These are phyloP conservation scores for Candida xiaguanensis DNA, from an alignment of 805 yeast species.

Conservation along the genomic window DNA sequence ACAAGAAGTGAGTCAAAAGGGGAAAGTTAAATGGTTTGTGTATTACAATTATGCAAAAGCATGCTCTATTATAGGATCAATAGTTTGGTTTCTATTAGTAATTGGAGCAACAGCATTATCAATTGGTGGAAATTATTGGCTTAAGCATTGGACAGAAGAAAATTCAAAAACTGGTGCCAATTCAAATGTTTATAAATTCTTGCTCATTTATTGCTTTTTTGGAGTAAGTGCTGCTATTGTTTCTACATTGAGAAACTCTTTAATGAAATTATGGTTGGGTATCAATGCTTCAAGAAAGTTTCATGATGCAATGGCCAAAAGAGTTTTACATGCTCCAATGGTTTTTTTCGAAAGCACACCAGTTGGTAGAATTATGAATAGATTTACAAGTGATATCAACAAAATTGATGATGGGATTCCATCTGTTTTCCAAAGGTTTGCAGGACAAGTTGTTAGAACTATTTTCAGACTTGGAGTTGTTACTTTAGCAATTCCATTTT, in stretches of 20 bases:
- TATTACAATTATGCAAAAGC: conserved; percentile 57
- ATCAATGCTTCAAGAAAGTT: conserved; percentile 52
- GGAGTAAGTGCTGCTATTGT: conserved; percentile 52
- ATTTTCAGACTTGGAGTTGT: conserved; percentile 50
- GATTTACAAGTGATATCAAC: conserved; percentile 62
- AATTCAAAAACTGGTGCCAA: conserved; percentile 42
- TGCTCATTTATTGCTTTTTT: conserved; percentile 51
- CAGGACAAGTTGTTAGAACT: conserved; percentile 42
- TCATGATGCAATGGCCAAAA: conserved; percentile 53
- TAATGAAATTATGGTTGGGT: conserved; percentile 51
- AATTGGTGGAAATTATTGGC: conserved; percentile 55
- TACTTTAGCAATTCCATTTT: conserved; percentile 51
- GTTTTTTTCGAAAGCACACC: conserved; percentile 69
- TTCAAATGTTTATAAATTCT: conserved; percentile 40
- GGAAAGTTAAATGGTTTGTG: conserved; percentile 53
- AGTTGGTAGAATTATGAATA: conserved; percentile 58
- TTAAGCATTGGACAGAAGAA: conserved; percentile 65
- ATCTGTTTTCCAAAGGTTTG: conserved; percentile 47
- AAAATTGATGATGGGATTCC: conserved; percentile 56
- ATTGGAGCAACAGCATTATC: conserved; percentile 25
- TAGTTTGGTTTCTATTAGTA: conserved; percentile 26
- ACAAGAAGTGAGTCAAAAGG: conserved; percentile 47
- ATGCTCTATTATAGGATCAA: conserved; percentile 51
- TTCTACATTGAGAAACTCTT: conserved; percentile 42
- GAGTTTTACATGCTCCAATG: conserved; percentile 61